These are phyloP conservation scores for Mitragyna speciosa DNA, from an alignment of 257 asterid genomes.

Conservation along the genomic window DNA sequence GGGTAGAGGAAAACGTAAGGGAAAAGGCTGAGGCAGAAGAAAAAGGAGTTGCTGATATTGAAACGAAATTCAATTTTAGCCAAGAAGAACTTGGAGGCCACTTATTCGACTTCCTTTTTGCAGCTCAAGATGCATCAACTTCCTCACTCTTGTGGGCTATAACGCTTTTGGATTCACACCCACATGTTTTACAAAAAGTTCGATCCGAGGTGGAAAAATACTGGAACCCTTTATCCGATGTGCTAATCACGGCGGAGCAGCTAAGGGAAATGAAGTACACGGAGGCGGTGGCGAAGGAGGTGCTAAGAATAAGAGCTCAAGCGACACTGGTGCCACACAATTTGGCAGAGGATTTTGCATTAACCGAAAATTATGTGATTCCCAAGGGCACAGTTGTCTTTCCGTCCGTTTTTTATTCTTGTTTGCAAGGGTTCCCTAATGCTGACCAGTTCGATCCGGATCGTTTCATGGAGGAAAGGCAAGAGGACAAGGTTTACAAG, in stretches of 20 bases:
- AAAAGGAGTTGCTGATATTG: slow-evolving; percentile 3
- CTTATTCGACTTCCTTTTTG: slow-evolving; percentile 76
- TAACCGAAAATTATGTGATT: slow-evolving; percentile 55
- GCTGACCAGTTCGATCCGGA: slow-evolving; percentile 85
- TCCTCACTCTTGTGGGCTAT: slow-evolving; percentile 80
- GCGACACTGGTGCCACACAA: slow-evolving; percentile 89
- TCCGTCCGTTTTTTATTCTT: slow-evolving; percentile 83
- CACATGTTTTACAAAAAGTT: slow-evolving; percentile 48
- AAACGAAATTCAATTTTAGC: slow-evolving; percentile 21
- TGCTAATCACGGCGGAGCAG: slow-evolving; percentile 45
- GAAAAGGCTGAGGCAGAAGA: slow-evolving; percentile 26
- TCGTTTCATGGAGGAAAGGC: slow-evolving; percentile 75
- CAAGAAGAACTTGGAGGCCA: slow-evolving; percentile 61
- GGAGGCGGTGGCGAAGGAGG: slow-evolving; percentile 90
- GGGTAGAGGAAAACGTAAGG: slow-evolving; percentile 60
- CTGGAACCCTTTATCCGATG: slow-evolving; percentile 53
- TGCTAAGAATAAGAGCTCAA: slow-evolving; percentile 72
- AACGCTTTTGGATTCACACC: slow-evolving; percentile 58
- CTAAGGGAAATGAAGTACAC: slow-evolving; percentile 74
- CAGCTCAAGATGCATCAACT: slow-evolving; percentile 90
- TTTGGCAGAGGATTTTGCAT: slow-evolving; percentile 58
- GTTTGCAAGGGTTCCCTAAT: slow-evolving; percentile 73
- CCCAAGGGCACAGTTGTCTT: slow-evolving; percentile 85
- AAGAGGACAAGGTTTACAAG: slow-evolving; percentile 70
- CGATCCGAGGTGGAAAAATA: slow-evolving; percentile 50